phyloP scores from a whole-genome alignment of 139 green algal species.

The Chlorella sorokiniana region DNA sequence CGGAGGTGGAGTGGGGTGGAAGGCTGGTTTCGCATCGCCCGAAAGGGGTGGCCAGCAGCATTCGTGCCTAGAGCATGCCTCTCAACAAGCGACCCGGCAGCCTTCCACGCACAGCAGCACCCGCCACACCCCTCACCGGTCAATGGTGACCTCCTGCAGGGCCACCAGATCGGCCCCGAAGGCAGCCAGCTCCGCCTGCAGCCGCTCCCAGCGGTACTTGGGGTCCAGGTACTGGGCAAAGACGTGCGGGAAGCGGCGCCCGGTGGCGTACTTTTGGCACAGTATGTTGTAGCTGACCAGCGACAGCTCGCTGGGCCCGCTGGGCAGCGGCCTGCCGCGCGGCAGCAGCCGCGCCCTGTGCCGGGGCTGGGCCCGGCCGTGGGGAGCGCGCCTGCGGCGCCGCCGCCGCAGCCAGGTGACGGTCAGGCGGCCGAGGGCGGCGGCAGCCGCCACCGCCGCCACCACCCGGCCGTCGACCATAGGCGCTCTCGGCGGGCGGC shows the following conservation, averaged over 20 bases:
- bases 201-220: slow-evolving; percentile 38
- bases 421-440: not conserved
- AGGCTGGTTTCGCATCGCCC: too few species aligned
- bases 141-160: slow-evolving; percentile 57
- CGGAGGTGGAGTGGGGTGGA: too few species aligned
- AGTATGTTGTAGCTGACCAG: slow-evolving; percentile 60
- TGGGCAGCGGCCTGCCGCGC: not conserved
- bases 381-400: not conserved
- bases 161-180: slow-evolving; percentile 58
- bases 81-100: not conserved
- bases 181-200: slow-evolving; percentile 47
- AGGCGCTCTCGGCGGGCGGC: not conserved
- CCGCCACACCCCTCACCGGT: slow-evolving; percentile 11
- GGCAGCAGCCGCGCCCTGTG: slow-evolving; percentile 3
- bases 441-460: not conserved
- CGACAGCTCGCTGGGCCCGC: not conserved
- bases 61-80: not conserved
- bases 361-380: too few species aligned
- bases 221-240: slow-evolving; percentile 29
- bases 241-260: slow-evolving; percentile 49
- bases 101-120: not conserved
- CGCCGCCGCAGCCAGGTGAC: slow-evolving; percentile 16
- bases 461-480: not conserved
- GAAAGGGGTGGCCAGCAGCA: too few species aligned
- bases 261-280: slow-evolving; percentile 48